Conservation (phyloP, 768 basidiomycete species). For the Collybia sp. region DNA sequence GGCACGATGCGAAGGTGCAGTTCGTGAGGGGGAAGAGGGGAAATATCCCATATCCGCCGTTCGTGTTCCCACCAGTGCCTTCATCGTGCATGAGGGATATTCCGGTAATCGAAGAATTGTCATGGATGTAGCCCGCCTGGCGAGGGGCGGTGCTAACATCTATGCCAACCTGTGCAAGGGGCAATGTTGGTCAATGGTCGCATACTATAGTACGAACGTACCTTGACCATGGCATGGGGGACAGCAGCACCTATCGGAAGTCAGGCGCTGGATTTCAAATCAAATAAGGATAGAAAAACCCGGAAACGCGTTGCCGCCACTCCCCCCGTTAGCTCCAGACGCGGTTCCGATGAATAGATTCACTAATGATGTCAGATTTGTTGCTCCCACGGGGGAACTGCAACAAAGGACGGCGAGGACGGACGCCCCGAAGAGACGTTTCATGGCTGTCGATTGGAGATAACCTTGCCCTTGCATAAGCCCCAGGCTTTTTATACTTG, state of each 20-base stretch:
- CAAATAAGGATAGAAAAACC: slow-evolving; percentile 17
- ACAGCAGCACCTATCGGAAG: slow-evolving; percentile 31
- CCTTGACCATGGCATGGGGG: slow-evolving; percentile 52
- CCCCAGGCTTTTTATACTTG: too few species aligned
- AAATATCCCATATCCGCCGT: slow-evolving; percentile 48
- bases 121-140: slow-evolving; percentile 46
- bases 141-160: slow-evolving; percentile 44
- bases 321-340: slow-evolving; percentile 38
- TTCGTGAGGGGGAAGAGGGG: slow-evolving; percentile 41
- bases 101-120: slow-evolving; percentile 37
- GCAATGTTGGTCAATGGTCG: not conserved
- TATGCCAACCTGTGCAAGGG: slow-evolving; percentile 37
- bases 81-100: slow-evolving; percentile 52
- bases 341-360: slow-evolving; percentile 49
- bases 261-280: not conserved
- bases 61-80: slow-evolving; percentile 47
- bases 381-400: not conserved
- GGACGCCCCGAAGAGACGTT: too few species aligned
- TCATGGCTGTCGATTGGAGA: too few species aligned
- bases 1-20: slow-evolving; percentile 37
- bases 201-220: slow-evolving; percentile 6
- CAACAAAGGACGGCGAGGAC: too few species aligned
- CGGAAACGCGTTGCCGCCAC: slow-evolving; percentile 46
- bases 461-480: too few species aligned
- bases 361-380: slow-evolving; percentile 39